Percentiles rank a stretch among this genome's conserved stretches.
Evolutionary conservation across 208 protist genomes (phyloP).

Genomic region (Trypanosoma conorhini): DNA sequence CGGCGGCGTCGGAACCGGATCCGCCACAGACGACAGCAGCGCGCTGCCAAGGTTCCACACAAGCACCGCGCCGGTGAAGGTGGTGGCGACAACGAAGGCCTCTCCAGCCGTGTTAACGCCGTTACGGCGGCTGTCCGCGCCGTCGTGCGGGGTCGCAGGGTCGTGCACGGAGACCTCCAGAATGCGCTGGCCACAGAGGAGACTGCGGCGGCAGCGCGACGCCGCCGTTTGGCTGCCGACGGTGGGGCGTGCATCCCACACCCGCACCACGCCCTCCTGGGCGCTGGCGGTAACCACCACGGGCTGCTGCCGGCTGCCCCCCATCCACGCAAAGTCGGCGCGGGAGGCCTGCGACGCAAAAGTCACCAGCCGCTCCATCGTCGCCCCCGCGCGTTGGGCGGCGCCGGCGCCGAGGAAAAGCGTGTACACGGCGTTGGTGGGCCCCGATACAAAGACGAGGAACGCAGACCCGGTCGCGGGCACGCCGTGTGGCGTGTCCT

Average conservation of each 20-base stretch:
- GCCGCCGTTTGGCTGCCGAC: constrained; percentile 4
- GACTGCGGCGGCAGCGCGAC: constrained; percentile 67
- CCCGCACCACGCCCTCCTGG: constrained; percentile 65
- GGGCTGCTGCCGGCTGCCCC: constrained; percentile 6
- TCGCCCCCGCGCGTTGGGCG: background rate
- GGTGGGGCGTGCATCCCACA: constrained; percentile 63
- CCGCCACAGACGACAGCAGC: constrained; percentile 45
- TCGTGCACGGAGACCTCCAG: constrained; percentile 56
- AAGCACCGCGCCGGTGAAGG: constrained; percentile 44
- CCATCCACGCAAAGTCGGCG: constrained; percentile 71
- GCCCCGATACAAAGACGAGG: constrained; percentile 59
- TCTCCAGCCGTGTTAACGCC: background rate
- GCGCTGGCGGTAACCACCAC: constrained; percentile 60
- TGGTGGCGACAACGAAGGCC: constrained; percentile 41
- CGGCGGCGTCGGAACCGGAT: constrained; percentile 57
- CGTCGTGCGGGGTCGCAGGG: constrained; percentile 7
- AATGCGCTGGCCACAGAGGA: constrained; percentile 82
- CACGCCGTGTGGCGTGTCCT: background rate
- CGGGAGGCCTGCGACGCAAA: constrained; percentile 76
- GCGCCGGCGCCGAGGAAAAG: constrained; percentile 12
- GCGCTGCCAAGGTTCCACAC: constrained; percentile 53
- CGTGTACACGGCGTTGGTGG: constrained; percentile 58
- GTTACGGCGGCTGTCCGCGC: constrained; percentile 30
- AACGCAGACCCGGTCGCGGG: constrained; percentile 18
- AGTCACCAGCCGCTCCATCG: constrained; percentile 51